phyloP scores from a whole-genome alignment of 1,139 yeast species.

The Pichia sp. region DNA sequence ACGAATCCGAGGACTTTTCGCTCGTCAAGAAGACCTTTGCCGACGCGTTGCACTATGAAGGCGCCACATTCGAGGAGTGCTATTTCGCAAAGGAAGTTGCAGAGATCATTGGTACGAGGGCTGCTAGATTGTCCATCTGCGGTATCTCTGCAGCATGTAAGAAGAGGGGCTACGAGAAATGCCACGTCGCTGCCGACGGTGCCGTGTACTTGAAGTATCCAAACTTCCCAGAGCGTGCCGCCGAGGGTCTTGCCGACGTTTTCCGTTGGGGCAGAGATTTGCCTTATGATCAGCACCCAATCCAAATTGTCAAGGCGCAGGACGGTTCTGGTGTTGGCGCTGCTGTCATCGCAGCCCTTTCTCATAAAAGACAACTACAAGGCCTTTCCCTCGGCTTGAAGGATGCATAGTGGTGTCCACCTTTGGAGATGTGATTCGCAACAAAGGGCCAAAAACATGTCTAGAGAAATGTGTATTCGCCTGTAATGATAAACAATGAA shows the following conservation, averaged over 20 bases:
- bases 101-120: slow-evolving; percentile 86
- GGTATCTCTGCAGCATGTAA: slow-evolving; percentile 95
- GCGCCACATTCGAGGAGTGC: slow-evolving; percentile 78
- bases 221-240: slow-evolving; percentile 87
- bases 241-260: slow-evolving; percentile 83
- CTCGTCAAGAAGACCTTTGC: slow-evolving; percentile 70
- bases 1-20: slow-evolving; percentile 80
- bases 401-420: neutral
- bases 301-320: slow-evolving; percentile 83
- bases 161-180: slow-evolving; percentile 73
- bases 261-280: slow-evolving; percentile 66
- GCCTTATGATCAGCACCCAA: slow-evolving; percentile 59
- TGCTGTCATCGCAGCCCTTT: slow-evolving; percentile 93
- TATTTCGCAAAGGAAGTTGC: slow-evolving; percentile 76
- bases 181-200: slow-evolving; percentile 98
- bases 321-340: slow-evolving; percentile 99
- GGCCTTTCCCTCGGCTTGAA: slow-evolving; percentile 73
- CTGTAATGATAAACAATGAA: neutral
- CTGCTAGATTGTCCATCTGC: slow-evolving; percentile 91
- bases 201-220: slow-evolving; percentile 94
- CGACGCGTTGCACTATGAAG: slow-evolving; percentile 47
- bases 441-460: too few relatives aligned
- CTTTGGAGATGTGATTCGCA: too few relatives aligned
- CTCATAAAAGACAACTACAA: slow-evolving; percentile 66
- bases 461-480: too few relatives aligned